Evolutionary conservation across 1,284 basidiomycete species (phyloP), one percentile per base, ranked within the genome.

Genomic region (Microstroma glucosiphilum): DNA sequence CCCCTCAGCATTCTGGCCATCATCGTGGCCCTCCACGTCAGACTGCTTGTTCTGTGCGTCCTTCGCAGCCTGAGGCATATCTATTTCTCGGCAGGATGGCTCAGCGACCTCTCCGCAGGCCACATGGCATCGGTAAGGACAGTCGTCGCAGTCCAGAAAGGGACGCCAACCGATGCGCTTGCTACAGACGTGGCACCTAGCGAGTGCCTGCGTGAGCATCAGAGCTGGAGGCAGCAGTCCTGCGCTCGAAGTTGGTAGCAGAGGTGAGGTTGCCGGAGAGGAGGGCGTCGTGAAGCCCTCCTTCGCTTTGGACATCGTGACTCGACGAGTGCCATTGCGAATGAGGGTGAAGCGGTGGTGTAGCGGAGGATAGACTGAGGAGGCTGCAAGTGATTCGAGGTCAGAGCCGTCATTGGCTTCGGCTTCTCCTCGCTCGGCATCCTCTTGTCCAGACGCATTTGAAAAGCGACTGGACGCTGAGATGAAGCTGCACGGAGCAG

Each of bases 141-240:
- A 76, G 56, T 76, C 74, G 54, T 76, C 74, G 61, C 74, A 76
- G 59, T 76, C 74, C 66, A 75, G 70, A 51, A 75, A 76, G 1
- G 74, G 72, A 26, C 69, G 69, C 69, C 72, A 76, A 21, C 74
- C 74, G 40, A 76, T 69, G 8, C 72, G 59, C 53, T 70, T 73
- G 17, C 65, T 65, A 60, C 74, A 76, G 4, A 75, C 69, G 65
- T 69, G 69, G 63, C 74, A 76, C 59, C 72, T 73, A 37, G 74
- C 69, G 23, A 76, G 63, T 1, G 74, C 73, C 41, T 76, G 73
- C 63, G 63, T 67, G 12, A 76, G 69, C 67, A 76, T 75, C 7
- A 76, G 58, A 6, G 71, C 72, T 19, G 74, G 74, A 2, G 74
- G 74, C 1, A 76, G 51, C 11, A 76, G 60, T 48, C 63, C 67